These are phyloP conservation scores for Cronartium quercuum DNA, from an alignment of 1,284 basidiomycete genomes.

Conservation along the genomic window DNA sequence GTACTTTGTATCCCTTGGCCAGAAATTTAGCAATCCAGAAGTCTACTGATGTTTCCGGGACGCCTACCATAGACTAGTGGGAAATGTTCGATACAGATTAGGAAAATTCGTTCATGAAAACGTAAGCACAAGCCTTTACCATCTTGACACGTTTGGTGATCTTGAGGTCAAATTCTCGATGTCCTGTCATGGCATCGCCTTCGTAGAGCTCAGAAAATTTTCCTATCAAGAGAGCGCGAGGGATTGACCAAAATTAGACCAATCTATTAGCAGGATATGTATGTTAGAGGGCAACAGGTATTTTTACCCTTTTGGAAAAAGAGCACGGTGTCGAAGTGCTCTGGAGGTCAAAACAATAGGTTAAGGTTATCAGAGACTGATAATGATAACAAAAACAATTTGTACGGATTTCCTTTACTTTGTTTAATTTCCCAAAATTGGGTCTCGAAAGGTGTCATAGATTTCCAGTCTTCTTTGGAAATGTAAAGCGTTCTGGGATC, in stretches of 20 bases:
- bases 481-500: conserved; percentile 84
- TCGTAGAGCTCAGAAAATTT: conserved; percentile 44
- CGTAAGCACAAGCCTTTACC: conserved; percentile 70
- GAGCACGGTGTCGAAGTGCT: conserved; percentile 26
- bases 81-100: neutral
- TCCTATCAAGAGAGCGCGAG: neutral
- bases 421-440: conserved; percentile 40
- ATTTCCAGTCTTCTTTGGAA: conserved; percentile 69
- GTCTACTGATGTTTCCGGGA: conserved; percentile 89
- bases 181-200: conserved; percentile 49
- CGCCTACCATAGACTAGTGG: conserved; percentile 63
- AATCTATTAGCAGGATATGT: neutral
- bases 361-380: neutral
- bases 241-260: neutral
- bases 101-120: neutral
- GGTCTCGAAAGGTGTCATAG: conserved; percentile 54
- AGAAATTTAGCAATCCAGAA: conserved; percentile 74
- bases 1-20: conserved; percentile 17
- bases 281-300: neutral
- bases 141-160: conserved; percentile 89
- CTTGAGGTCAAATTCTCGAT: conserved; percentile 50
- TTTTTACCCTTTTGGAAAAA: conserved; percentile 37
- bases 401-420: conserved; percentile 6
- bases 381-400: no score
- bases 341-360: conserved; percentile 38